Evolutionary conservation across 148 eudicot species (phyloP), one percentile per base, ranked within the genome.

Genomic region (Limonium bicolor): DNA sequence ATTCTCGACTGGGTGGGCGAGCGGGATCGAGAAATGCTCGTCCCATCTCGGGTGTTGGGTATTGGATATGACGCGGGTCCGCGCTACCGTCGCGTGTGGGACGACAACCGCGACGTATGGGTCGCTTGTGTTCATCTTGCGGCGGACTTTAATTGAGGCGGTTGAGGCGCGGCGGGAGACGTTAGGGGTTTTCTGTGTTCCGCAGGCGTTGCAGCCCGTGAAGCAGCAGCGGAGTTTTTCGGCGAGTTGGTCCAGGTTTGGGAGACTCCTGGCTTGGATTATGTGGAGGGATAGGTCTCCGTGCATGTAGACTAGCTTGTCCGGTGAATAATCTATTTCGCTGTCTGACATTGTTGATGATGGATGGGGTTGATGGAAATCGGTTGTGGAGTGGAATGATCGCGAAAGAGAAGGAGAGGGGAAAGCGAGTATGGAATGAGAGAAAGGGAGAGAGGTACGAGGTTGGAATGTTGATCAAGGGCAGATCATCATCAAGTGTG

Each of bases 231-330:
- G 48, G 52, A 90, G 54, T n/a, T 61, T 92, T 36, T 76, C 82
- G 21, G 95, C 18, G 26, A 76, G 33, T 3, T 75, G 5, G 72
- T 90, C 99, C 93, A 77, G 80, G 76, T 90, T 90, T 0, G 97
- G 97, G 7, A 90, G 40, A 4, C 40, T n/a, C 4, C 79, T 72
- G 2, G 97, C 97, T 27, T 65, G 61, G 0, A 57, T 15, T 1
- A 90, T 75, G 24, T 38, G 70, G 8, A 90, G 50, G 6, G 80
- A 66, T 4, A 90, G 64, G 56, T 90, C 92, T 19, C 97, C 97
- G 56, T 90, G 85, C 2, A 90, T 51, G 62, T 63, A 70, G 0
- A 80, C 27, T 18, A 50, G 16, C 32, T 55, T 61, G 36, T 62
- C 70, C 3, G 68, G 39, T n/a, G 20, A 26, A 8, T 33, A n/a